Conservation (phyloP, 2,329 filamentous ascomycete species). For the Coleophoma cylindrospora region DNA sequence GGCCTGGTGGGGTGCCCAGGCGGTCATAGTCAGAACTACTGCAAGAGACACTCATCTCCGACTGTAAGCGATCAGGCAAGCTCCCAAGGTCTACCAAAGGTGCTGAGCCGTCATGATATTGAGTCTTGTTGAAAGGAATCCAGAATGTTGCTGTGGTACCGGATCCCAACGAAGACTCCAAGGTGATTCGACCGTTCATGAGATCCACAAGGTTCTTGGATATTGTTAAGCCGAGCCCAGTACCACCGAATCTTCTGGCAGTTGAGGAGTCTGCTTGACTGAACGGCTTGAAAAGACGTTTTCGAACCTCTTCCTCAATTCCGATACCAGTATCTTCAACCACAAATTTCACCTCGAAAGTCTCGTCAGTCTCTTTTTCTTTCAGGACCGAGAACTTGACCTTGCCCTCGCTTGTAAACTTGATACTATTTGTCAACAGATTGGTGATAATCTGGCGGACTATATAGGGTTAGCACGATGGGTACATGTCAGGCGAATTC, state of each 20-base stretch:
- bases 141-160: slow-evolving; percentile 74
- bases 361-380: slow-evolving; percentile 58
- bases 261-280: slow-evolving; percentile 79
- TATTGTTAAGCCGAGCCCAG: slow-evolving; percentile 73
- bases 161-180: slow-evolving; percentile 60
- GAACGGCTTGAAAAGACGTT: slow-evolving; percentile 73
- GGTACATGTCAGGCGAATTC: no score
- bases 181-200: slow-evolving; percentile 70
- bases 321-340: slow-evolving; percentile 78
- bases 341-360: slow-evolving; percentile 63
- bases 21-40: slow-evolving; percentile 61
- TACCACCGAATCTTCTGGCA: slow-evolving; percentile 72
- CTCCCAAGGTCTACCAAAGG: slow-evolving; percentile 56
- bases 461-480: no score
- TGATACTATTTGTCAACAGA: slow-evolving; percentile 71
- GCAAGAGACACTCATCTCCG: slow-evolving; percentile 59
- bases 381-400: slow-evolving; percentile 63
- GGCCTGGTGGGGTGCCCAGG: slow-evolving; percentile 33
- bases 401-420: slow-evolving; percentile 65
- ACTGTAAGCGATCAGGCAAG: slow-evolving; percentile 63
- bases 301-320: slow-evolving; percentile 71
- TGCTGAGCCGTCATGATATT: slow-evolving; percentile 40
- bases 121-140: slow-evolving; percentile 71
- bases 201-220: slow-evolving; percentile 76
- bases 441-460: slow-evolving; percentile 82